A percentile compares a stretch with the other conserved stretches of the same genome.
These are phyloP conservation scores for Podochytrium sp. DNA, from an alignment of 192 early-diverging fungal genomes.

Conservation along the genomic window DNA sequence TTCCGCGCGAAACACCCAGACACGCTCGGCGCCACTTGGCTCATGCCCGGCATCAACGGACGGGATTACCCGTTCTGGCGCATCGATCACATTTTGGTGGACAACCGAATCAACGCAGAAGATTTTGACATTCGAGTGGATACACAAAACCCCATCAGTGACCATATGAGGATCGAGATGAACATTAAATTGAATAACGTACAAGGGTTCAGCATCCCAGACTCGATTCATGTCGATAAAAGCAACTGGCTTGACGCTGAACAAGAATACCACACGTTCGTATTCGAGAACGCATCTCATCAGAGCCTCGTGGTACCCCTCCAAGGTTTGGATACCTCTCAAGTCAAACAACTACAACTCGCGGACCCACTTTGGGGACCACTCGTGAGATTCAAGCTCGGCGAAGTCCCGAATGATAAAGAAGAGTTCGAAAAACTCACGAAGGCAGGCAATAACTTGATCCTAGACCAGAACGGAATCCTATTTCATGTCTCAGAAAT, in stretches of 20 bases:
- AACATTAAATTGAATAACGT: no score
- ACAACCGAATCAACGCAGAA: neutral
- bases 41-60: no score
- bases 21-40: neutral
- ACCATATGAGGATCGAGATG: neutral
- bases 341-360: no score
- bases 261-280: no score
- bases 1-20: slow-evolving; percentile 1
- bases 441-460: neutral
- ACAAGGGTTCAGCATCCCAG: no score
- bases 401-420: neutral
- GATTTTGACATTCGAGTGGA: neutral
- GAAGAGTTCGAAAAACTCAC: neutral
- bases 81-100: slow-evolving; percentile 7
- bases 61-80: slow-evolving; percentile 9
- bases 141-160: neutral
- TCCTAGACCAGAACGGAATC: neutral
- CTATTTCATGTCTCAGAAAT: neutral
- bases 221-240: no score
- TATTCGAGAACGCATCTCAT: no score
- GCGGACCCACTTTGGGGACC: neutral
- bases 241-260: no score
- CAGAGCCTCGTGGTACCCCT: neutral
- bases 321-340: no score
- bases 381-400: neutral